Conservation (phyloP, 129 eudicot species). For the Tagetes patula region DNA sequence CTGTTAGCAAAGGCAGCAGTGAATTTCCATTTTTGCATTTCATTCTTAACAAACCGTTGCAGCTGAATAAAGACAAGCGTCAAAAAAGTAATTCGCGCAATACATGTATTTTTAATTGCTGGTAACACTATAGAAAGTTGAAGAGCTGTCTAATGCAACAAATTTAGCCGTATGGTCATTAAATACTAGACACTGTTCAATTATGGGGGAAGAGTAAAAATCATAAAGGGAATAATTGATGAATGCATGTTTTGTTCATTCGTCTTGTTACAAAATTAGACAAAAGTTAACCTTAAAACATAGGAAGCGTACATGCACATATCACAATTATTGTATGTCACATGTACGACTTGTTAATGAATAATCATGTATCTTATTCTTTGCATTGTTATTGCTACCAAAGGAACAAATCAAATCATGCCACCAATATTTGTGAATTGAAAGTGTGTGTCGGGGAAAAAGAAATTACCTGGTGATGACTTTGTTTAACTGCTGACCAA, state of each 20-base stretch:
- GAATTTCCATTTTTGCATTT: conserved; percentile 56
- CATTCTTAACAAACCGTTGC: conserved; percentile 55
- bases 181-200: neutral
- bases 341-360: neutral
- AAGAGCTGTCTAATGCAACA: neutral
- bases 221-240: neutral
- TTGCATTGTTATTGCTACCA: conserved; percentile 2
- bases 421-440: neutral
- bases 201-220: neutral
- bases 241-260: neutral
- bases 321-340: neutral
- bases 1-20: conserved; percentile 62
- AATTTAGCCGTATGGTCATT: conserved; percentile 8
- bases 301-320: neutral
- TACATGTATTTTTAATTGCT: neutral
- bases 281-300: neutral
- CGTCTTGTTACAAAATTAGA: neutral
- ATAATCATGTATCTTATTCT: neutral
- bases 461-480: conserved; percentile 67
- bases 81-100: neutral
- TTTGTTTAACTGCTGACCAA: conserved; percentile 52
- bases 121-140: neutral
- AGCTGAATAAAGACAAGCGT: conserved; percentile 43
- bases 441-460: conserved; percentile 1
- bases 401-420: conserved; percentile 2